Evolutionary conservation across 164 flowering plant genomes (phyloP).

Genomic region (Nymphaea thermarum): DNA sequence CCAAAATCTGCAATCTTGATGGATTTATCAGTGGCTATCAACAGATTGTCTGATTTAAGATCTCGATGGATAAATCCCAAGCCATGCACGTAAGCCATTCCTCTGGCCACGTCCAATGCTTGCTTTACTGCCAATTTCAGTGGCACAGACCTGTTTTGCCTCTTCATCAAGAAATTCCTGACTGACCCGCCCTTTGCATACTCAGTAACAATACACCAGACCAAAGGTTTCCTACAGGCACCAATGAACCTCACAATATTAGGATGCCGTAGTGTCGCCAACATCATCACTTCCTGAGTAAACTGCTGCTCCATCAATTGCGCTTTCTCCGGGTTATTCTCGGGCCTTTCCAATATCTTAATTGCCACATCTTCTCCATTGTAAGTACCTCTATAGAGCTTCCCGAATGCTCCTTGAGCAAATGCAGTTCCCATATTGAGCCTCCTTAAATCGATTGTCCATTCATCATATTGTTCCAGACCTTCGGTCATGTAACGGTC

Average conservation of each 20-base stretch:
- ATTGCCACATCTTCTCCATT: slow-evolving; percentile 69
- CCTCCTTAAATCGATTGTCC: slow-evolving; percentile 65
- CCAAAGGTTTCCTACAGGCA: slow-evolving; percentile 54
- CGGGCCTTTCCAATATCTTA: slow-evolving; percentile 68
- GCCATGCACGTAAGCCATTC: slow-evolving; percentile 67
- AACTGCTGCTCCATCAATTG: slow-evolving; percentile 63
- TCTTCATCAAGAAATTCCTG: slow-evolving; percentile 40
- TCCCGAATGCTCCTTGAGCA: slow-evolving; percentile 73
- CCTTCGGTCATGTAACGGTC: slow-evolving; percentile 42
- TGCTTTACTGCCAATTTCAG: slow-evolving; percentile 55
- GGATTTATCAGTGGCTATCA: slow-evolving; percentile 40
- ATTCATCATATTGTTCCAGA: slow-evolving; percentile 45
- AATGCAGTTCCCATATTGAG: slow-evolving; percentile 55
- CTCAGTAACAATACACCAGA: slow-evolving; percentile 75
- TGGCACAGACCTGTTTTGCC: slow-evolving; percentile 48
- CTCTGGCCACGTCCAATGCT: slow-evolving; percentile 71
- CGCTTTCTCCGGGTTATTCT: slow-evolving; percentile 34
- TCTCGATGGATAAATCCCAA: slow-evolving; percentile 58
- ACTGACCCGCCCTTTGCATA: slow-evolving; percentile 77
- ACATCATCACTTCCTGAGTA: slow-evolving; percentile 68
- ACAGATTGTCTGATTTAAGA: slow-evolving; percentile 57
- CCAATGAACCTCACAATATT: slow-evolving; percentile 65
- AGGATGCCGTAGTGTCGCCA: slow-evolving; percentile 53
- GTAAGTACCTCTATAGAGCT: slow-evolving; percentile 52
- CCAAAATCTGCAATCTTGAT: slow-evolving; percentile 77